Evolutionary conservation across 495 filamentous ascomycete genomes (phyloP).

Genomic region (Emericellopsis terricola): DNA sequence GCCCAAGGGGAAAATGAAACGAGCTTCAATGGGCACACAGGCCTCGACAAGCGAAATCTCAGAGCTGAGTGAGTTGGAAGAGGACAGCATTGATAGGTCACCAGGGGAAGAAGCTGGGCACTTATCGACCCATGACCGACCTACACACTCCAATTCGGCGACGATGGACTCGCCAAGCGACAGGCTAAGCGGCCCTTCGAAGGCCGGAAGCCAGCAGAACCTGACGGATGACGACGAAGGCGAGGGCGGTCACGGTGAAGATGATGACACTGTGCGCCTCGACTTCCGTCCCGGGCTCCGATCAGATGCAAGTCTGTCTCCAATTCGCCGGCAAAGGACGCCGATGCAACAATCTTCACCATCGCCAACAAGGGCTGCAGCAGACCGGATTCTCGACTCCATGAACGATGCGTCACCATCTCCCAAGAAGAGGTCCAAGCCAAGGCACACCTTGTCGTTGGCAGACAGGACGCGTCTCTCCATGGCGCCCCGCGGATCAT

Average conservation of each 20-base stretch:
- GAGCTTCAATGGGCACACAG: neutral
- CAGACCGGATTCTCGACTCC: slow-evolving; percentile 36
- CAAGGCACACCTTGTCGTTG: slow-evolving; percentile 30
- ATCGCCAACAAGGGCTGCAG: slow-evolving; percentile 30
- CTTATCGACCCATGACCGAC: no score
- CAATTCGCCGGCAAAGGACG: no score
- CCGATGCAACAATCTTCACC: slow-evolving; percentile 7
- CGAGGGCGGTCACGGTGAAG: no score
- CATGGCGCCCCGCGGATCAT: slow-evolving; percentile 21
- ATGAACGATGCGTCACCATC: slow-evolving; percentile 32
- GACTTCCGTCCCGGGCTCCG: no score
- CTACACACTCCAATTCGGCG: no score
- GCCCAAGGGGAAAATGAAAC: neutral
- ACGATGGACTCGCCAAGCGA: no score
- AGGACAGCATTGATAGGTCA: slow-evolving; percentile 9
- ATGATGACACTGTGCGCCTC: no score
- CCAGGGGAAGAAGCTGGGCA: no score
- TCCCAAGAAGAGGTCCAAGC: slow-evolving; percentile 26
- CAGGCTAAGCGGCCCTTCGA: no score
- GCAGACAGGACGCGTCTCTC: slow-evolving; percentile 34
- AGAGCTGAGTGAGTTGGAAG: slow-evolving; percentile 25
- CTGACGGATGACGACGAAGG: no score
- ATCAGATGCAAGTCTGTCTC: no score
- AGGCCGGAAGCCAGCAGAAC: no score
- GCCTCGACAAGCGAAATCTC: slow-evolving; percentile 14